A percentile compares a stretch with the other conserved stretches of the same genome.
Conservation (phyloP, 192 early-diverging fungal species). For the Linnemannia zychae region DNA sequence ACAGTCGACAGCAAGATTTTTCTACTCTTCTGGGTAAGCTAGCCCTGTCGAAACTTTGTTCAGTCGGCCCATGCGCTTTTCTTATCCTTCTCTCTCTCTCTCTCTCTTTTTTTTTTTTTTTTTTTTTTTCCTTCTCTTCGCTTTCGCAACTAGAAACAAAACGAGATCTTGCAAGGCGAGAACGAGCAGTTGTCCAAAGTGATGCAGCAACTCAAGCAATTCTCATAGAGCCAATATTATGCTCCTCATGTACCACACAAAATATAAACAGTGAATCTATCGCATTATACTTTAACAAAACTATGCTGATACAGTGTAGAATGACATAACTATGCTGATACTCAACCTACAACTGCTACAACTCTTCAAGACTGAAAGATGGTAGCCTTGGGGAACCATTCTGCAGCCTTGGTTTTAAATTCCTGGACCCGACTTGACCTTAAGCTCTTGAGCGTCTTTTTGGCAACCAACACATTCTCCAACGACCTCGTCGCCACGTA, state of each 20-base stretch:
- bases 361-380: constrained; percentile 24
- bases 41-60: too few relatives aligned
- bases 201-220: constrained; percentile 16
- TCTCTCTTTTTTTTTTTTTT: too few relatives aligned
- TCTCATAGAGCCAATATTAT: not conserved
- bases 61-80: too few relatives aligned
- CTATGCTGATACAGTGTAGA: too few relatives aligned
- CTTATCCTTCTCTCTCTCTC: too few relatives aligned
- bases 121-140: not conserved
- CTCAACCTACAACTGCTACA: not conserved
- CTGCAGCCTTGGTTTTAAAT: constrained; percentile 34
- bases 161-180: constrained; percentile 15
- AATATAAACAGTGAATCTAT: not conserved
- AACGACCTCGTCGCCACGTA: constrained; percentile 19
- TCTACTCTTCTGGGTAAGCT: too few relatives aligned
- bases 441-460: constrained; percentile 41
- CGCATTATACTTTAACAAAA: not conserved
- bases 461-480: constrained; percentile 31
- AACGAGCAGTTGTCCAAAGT: constrained; percentile 22
- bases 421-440: constrained; percentile 36
- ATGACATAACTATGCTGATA: not conserved
- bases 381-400: constrained; percentile 32
- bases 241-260: not conserved
- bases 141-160: constrained; percentile 16
- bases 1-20: too few relatives aligned